Base-by-base conservation (phyloP, 2,329 filamentous ascomycete species). In the Aspergillus sp. region DNA sequence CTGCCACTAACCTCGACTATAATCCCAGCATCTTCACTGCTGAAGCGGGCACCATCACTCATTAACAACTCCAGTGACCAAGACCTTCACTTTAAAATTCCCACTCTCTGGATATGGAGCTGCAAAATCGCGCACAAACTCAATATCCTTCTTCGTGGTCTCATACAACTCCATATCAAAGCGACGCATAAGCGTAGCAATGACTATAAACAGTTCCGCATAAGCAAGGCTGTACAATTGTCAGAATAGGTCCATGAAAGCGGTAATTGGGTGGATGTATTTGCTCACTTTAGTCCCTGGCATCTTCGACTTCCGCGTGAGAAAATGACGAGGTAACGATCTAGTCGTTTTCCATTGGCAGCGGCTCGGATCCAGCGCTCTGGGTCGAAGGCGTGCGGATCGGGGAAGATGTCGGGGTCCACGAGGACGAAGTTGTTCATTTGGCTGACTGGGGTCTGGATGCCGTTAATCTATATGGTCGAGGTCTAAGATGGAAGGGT, bases 311-410 rank as follows among this genome's bases (percentile, higher is more conserved):
- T 61, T 3, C 61, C 61, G 5, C 57, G 57, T 5, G 48, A 53
- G 45, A 64, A 64, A n/a, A 52, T 53, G 1, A 59, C 54, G 12
- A 62, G 43, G 33, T 61, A 60, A 6, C 46, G 49, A 13, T 57
- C 49, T 1, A 63, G 43, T 19, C 51, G 50, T 7, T 57, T 46
- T 7, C 54, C 54, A 5, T 51, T 51, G 5, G 48, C 47, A 3
- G 51, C 46, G 19, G 52, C 52, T 5, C 51, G 45, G 15, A 58
- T 48, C 60, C 61, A 64, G 33, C 61, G 44, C 12, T 62, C 61
- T 4, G 60, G 60, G 9, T 57, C 49, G 33, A 64, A 64, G 7
- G 10, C 43, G 15, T 59, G 47, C 1, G 57, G 58, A 7, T 62
- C 45, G 1, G 58, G 54, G 45, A 60, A 64, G 19, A 62, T 55